Evolutionary conservation across 2,329 filamentous ascomycete species (phyloP).

Genomic region (Epichloe gansuensis): DNA sequence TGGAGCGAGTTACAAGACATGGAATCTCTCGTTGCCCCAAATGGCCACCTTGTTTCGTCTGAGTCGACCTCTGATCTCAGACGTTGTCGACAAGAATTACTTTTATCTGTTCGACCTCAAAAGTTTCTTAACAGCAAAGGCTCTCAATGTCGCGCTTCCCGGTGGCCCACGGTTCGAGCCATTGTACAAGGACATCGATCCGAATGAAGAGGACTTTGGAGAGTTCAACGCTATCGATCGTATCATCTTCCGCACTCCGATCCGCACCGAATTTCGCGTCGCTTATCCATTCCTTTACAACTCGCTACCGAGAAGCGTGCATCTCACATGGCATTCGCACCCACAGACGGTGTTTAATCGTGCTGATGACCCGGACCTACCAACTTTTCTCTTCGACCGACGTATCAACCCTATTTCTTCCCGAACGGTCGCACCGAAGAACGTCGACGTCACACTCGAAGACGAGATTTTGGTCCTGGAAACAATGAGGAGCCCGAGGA

Average conservation of each 20-base stretch:
- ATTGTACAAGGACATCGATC: constrained; percentile 95
- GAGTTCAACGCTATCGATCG: constrained; percentile 99
- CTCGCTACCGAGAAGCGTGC: constrained; percentile 85
- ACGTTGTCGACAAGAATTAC: constrained; percentile 92
- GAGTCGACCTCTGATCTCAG: constrained; percentile 80
- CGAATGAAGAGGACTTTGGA: constrained; percentile 97
- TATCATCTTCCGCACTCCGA: constrained; percentile 93
- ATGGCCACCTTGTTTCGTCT: constrained; percentile 93
- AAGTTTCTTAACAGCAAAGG: constrained; percentile 91
- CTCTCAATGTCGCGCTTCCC: constrained; percentile 93
- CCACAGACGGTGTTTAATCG: constrained; percentile 87
- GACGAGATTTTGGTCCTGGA: constrained; percentile 76
- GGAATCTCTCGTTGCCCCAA: constrained; percentile 86
- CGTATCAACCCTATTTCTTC: constrained; percentile 96
- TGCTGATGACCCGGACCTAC: constrained; percentile 76
- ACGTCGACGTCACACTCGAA: constrained; percentile 82
- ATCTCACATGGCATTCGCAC: constrained; percentile 85
- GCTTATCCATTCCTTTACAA: constrained; percentile 95
- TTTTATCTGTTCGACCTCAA: constrained; percentile 95
- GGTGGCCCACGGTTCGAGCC: constrained; percentile 95
- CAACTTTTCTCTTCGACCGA: constrained; percentile 97
- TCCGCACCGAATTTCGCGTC: constrained; percentile 90
- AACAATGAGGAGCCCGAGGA: constrained; percentile 65
- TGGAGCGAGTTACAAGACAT: constrained; percentile 89
- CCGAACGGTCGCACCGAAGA: constrained; percentile 84